Evolutionary conservation across 1,139 yeast species (phyloP).

Genomic region (Lodderomyces oxycetoniae): DNA sequence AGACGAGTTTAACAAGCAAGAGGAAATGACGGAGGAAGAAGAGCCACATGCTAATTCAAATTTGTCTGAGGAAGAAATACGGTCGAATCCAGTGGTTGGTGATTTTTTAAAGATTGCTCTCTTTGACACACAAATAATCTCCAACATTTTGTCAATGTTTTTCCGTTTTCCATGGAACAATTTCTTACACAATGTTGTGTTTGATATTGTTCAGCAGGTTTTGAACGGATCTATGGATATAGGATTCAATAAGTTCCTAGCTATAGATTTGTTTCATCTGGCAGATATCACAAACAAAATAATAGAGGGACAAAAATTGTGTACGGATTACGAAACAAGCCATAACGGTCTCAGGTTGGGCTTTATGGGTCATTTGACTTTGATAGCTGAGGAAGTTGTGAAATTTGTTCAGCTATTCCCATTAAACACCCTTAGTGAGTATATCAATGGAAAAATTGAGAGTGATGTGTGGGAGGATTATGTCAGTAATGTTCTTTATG

Average conservation of each 20-base stretch:
- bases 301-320: slow-evolving; percentile 74
- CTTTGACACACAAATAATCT: slow-evolving; percentile 74
- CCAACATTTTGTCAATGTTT: slow-evolving; percentile 76
- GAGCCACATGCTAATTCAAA: slow-evolving; percentile 53
- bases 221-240: slow-evolving; percentile 94
- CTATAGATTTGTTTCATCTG: slow-evolving; percentile 77
- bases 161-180: slow-evolving; percentile 97
- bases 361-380: slow-evolving; percentile 94
- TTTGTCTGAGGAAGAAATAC: slow-evolving; percentile 52
- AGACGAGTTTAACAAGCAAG: slow-evolving; percentile 41
- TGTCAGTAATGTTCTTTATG: slow-evolving; percentile 77
- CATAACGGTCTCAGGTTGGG: slow-evolving; percentile 75
- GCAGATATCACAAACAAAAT: slow-evolving; percentile 76
- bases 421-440: slow-evolving; percentile 53
- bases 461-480: slow-evolving; percentile 76
- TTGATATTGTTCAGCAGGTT: slow-evolving; percentile 94
- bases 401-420: slow-evolving; percentile 81
- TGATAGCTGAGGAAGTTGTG: slow-evolving; percentile 95
- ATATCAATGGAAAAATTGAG: slow-evolving; percentile 55
- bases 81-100: slow-evolving; percentile 79
- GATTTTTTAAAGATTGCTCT: slow-evolving; percentile 83
- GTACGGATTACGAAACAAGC: slow-evolving; percentile 61
- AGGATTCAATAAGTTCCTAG: slow-evolving; percentile 78
- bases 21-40: slow-evolving; percentile 27
- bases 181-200: slow-evolving; percentile 93